Base-by-base conservation (phyloP, 768 basidiomycete genomes). In the Tephrocybe sp. region DNA sequence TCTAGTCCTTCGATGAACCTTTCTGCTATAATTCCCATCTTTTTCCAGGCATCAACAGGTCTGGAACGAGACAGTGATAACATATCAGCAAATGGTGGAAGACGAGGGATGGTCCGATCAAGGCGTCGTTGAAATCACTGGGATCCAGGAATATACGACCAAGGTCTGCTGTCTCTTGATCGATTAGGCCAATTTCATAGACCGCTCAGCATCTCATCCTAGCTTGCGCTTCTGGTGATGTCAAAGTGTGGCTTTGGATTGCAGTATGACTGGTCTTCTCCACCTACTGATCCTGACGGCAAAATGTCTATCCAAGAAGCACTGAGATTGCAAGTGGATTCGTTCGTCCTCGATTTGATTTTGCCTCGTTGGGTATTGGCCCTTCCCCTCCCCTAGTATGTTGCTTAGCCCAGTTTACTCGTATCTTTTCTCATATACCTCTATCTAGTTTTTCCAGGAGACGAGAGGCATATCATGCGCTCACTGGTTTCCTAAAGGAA, bases 171-270 rank as follows among this genome's bases (percentile, higher is more conserved):
- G 14, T 11, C 62, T 38, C 14, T 31, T 12, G 17, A 22, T 17
- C 2, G 7, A 20, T 45, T 26, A 26, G 26, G 26, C 26, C 3
- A 20, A n/a, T 6, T 16, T 13, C 10, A 35, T 8, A 38, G 16
- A 20, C 43, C 11, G 2, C 2, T 35, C 4, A 4, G 14, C 44
- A 39, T 6, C 14, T 12, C n/a, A n/a, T n/a, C n/a, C n/a, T n/a
- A 77, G 75, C 46, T 74, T 26, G 70, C 75, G 5, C 65, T 77
- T 8, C 54, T 76, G 14, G 55, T 76, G 13, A 68, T 79, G 16
- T 69, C 68, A 9, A 67, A 61, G 49, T 77, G 76, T 49, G 75
- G 71, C 1, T 75, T 77, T 41, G 77, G 76, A 4, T 69, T 77
- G 36, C 53, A 63, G 0, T 70, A 72, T 45, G 62, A 62, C 34